Base-by-base conservation (phyloP, 768 basidiomycete species). In the Amanita rimosa region DNA sequence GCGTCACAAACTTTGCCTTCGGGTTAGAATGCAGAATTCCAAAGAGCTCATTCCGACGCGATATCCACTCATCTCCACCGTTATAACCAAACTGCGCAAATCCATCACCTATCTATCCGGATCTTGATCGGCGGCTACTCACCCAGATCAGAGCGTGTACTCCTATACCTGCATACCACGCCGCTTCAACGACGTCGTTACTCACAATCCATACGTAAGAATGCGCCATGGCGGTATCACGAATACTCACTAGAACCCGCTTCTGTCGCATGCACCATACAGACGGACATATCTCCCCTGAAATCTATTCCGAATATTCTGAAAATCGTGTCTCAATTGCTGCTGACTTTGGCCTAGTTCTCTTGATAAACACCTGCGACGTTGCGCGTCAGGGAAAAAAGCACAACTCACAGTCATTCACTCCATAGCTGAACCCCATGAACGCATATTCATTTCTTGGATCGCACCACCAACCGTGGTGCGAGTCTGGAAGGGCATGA, bases 111-210 rank as follows among this genome's bases (percentile, higher is more conserved):
- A 45, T 14, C 10, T 22, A 16, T 16, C 11, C 6, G 3, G 26
- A 33, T 22, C 17, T 22, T 24, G 16, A 13, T 36, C 10, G 7
- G 33, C 36, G 7, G 21, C 21, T 43, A 45, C 72, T 55, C 57
- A 83, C 83, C 83, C 83, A 86, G 52, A 87, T 76, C 16, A 85
- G 64, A 13, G 82, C 81, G 52, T 86, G 83, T 4, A 87, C 79
- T 39, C 85, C 83, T 22, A 86, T 61, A n/a, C 74, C 69, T 29
- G 76, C 77, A 21, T 66, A 61, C 81, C 82, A 85, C 6, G 83
- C 83, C 19, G 84, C 83, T 35, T 79, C 70, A 17, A 85, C 68
- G 36, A 85, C 60, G 52, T 83, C 71, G 56, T 85, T 72, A 50
- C 66, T 72, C 27, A 22, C 42, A 41, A 21, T n/a, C n/a, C n/a